Percentiles rank a stretch among this genome's conserved stretches.
phyloP scores from a whole-genome alignment of 179 eudicot genomes.

The Vitellaria paradoxa region DNA sequence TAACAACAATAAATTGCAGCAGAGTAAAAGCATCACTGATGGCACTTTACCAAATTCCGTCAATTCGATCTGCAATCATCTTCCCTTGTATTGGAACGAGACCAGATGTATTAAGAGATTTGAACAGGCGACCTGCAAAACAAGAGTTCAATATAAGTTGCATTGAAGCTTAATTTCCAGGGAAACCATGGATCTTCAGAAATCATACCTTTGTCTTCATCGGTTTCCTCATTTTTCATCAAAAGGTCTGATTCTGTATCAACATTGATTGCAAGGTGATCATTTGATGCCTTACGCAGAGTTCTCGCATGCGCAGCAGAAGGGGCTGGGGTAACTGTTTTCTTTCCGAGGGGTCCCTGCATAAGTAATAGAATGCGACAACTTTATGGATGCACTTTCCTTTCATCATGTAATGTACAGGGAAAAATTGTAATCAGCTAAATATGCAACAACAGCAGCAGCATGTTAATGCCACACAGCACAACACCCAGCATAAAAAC shows the following conservation, averaged over 20 bases:
- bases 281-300: slow-evolving; percentile 79
- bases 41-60: slow-evolving; percentile 79
- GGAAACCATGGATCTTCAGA: not conserved
- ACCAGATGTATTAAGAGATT: slow-evolving; percentile 89
- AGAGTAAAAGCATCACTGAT: not conserved
- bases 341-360: slow-evolving; percentile 70
- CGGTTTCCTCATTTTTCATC: slow-evolving; percentile 51
- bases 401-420: not conserved
- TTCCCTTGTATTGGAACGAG: slow-evolving; percentile 88
- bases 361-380: slow-evolving; percentile 19
- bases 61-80: slow-evolving; percentile 80
- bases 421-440: not conserved
- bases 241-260: slow-evolving; percentile 80
- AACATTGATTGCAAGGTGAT: slow-evolving; percentile 79
- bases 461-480: not conserved
- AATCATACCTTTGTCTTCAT: slow-evolving; percentile 82
- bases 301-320: slow-evolving; percentile 79
- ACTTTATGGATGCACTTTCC: slow-evolving; percentile 10
- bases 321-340: slow-evolving; percentile 52
- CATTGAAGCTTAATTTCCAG: not conserved
- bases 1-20: not conserved
- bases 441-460: not conserved
- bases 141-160: slow-evolving; percentile 15
- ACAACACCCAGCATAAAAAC: not conserved
- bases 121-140: slow-evolving; percentile 82